These are phyloP conservation scores for Cadophora gregata DNA, from an alignment of 2,329 filamentous ascomycete genomes.

Conservation along the genomic window DNA sequence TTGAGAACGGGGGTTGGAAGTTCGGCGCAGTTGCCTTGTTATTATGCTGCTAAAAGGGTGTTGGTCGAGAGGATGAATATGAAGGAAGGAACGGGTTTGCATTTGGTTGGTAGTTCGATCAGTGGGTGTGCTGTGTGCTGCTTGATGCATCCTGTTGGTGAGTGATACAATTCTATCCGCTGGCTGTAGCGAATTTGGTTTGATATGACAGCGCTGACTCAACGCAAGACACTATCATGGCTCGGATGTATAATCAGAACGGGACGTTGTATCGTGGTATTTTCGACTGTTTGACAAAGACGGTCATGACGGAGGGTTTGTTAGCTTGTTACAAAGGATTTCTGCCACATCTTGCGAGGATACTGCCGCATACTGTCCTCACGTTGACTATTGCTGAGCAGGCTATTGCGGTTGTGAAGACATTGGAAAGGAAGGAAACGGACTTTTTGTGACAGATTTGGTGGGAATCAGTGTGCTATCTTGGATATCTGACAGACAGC, in stretches of 20 bases:
- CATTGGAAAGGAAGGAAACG: slow-evolving; percentile 63
- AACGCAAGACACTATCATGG: slow-evolving; percentile 90
- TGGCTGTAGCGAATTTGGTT: neutral
- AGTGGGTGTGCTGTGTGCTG: slow-evolving; percentile 97
- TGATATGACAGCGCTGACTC: slow-evolving; percentile 19
- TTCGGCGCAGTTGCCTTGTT: slow-evolving; percentile 94
- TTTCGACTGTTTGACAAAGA: slow-evolving; percentile 90
- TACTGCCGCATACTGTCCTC: slow-evolving; percentile 92
- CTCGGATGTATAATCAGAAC: slow-evolving; percentile 97
- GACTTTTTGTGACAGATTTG: too few species aligned
- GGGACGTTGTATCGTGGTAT: slow-evolving; percentile 95
- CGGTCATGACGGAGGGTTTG: slow-evolving; percentile 86
- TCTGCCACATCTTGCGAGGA: slow-evolving; percentile 90
- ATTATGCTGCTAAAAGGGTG: slow-evolving; percentile 94
- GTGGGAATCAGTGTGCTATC: too few species aligned
- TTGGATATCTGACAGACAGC: too few species aligned
- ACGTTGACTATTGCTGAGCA: slow-evolving; percentile 94
- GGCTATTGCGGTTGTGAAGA: slow-evolving; percentile 89
- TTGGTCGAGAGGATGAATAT: slow-evolving; percentile 83
- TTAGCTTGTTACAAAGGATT: slow-evolving; percentile 98
- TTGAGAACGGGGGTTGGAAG: slow-evolving; percentile 94
- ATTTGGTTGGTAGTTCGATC: slow-evolving; percentile 84
- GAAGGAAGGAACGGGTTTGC: slow-evolving; percentile 87
- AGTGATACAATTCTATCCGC: slow-evolving; percentile 37
- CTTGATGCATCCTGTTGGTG: slow-evolving; percentile 95